Base-by-base conservation (phyloP, 2,329 filamentous ascomycete genomes). In the Colletotrichum sp. region DNA sequence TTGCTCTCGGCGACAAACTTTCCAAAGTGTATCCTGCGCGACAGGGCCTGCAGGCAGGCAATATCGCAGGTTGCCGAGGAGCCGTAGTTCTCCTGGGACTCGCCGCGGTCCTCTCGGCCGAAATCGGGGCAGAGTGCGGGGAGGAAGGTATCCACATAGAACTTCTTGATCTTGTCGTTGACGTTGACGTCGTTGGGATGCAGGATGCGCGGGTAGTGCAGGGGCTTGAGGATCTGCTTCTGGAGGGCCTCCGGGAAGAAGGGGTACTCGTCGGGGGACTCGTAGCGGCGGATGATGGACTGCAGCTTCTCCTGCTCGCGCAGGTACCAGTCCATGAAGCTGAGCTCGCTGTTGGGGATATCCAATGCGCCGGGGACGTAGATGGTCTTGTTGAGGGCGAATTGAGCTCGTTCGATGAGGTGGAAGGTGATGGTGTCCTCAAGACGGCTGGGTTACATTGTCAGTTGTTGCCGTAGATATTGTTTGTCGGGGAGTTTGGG, bases 1-100 rank as follows among this genome's bases (percentile, higher is more conserved):
- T 99, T 99, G 76, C 94, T 93, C 89, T 99, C 97, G 59, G 97
- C 97, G 10, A 99, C 97, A 82, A 99, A 99, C 87, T 99, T 99
- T 80, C 97, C 97, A 87, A 98, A 99, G 86, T 99, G 97, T 80
- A 99, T 97, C 71, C 97, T 90, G 57, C 96, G 91, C 52, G 95
- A 98, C 63, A 99, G 87, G 5, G 97, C 95, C 88, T 99, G 97
- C 78, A 99, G 88, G 81, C 95, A 96, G 69, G 92, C 90, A 77
- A 99, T 97, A 85, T 99, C 97, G 83, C 94, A 96, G 1, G 95
- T 98, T 3, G 96, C 96, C 1, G 96, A 91, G 7, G 95, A 98
- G 18, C 97, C 97, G 87, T 99, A 99, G 87, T 99, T 98, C 86
- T 99, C 97, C 84, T 95, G 93, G 16, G 92, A 91, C 84, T 98